Percentiles rank a stretch among this genome's conserved stretches.
phyloP scores from a whole-genome alignment of 495 filamentous ascomycete genomes.

The Niebla homalea region DNA sequence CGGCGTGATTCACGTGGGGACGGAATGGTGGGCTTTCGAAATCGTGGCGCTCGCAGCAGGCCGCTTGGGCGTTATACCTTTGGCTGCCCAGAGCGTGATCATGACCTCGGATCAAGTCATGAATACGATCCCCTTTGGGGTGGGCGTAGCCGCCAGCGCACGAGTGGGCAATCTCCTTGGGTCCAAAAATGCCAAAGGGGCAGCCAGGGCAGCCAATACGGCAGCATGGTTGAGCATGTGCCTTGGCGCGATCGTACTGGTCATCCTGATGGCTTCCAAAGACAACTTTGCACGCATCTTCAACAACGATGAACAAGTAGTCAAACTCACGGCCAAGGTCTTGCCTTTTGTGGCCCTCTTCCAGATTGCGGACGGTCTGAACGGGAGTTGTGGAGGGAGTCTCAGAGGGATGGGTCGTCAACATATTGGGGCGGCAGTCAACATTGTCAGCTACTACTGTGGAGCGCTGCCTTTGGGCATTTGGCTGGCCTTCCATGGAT shows the following conservation, averaged over 20 bases:
- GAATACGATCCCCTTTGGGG: slow-evolving; percentile 84
- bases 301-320: slow-evolving; percentile 63
- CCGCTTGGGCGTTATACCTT: slow-evolving; percentile 63
- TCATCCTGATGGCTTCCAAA: slow-evolving; percentile 57
- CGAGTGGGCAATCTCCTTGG: slow-evolving; percentile 78
- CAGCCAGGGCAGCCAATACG: slow-evolving; percentile 60
- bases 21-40: slow-evolving; percentile 95
- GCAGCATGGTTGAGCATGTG: slow-evolving; percentile 63
- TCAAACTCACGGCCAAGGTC: slow-evolving; percentile 66
- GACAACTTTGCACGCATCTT: slow-evolving; percentile 73
- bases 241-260: slow-evolving; percentile 56
- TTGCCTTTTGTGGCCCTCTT: slow-evolving; percentile 87
- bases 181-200: slow-evolving; percentile 51
- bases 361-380: slow-evolving; percentile 84
- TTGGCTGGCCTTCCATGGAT: slow-evolving; percentile 78
- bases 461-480: slow-evolving; percentile 75
- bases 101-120: slow-evolving; percentile 91
- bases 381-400: slow-evolving; percentile 72
- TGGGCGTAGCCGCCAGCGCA: slow-evolving; percentile 71
- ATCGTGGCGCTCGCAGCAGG: slow-evolving; percentile 88
- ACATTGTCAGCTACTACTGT: slow-evolving; percentile 78
- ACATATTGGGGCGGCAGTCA: slow-evolving; percentile 80
- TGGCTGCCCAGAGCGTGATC: slow-evolving; percentile 83
- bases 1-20: slow-evolving; percentile 80
- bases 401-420: slow-evolving; percentile 79